Percentiles rank a stretch among this genome's conserved stretches.
These are phyloP conservation scores for Fonsecaea erecta DNA, from an alignment of 2,329 filamentous ascomycete genomes.

Conservation along the genomic window DNA sequence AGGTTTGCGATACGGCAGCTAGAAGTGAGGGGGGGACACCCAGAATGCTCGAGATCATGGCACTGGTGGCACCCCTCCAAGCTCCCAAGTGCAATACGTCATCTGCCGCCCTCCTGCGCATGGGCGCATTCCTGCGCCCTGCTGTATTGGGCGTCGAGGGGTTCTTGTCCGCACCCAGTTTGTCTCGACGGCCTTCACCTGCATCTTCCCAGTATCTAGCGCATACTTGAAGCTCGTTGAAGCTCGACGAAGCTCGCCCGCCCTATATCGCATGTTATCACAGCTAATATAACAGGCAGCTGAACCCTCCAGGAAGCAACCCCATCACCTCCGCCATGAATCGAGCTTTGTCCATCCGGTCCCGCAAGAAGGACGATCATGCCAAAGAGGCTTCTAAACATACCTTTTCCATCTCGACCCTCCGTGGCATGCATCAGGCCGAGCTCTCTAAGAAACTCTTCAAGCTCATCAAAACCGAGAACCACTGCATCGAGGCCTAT, in stretches of 20 bases:
- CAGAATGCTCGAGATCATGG: background rate
- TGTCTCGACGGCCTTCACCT: background rate
- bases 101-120: background rate
- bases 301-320: background rate
- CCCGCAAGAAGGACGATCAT: conserved; percentile 41
- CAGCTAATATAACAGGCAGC: background rate
- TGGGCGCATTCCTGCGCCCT: conserved; percentile 7
- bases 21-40: background rate
- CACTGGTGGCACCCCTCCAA: background rate
- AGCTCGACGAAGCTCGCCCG: conserved; percentile 4
- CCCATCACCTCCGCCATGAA: conserved; percentile 43
- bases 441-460: conserved; percentile 88
- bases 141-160: conserved; percentile 8
- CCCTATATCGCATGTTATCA: conserved; percentile 3
- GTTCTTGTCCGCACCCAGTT: conserved; percentile 12
- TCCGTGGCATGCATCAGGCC: conserved; percentile 82
- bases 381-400: conserved; percentile 57
- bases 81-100: conserved; percentile 4
- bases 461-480: conserved; percentile 93
- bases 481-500: conserved; percentile 82
- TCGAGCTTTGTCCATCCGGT: conserved; percentile 49
- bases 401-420: conserved; percentile 82
- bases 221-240: conserved; percentile 4
- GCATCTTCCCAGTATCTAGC: background rate
- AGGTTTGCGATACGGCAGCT: background rate